These are phyloP conservation scores for Cyamopsis tetragonoloba DNA, from an alignment of 306 rosid genomes.

Conservation along the genomic window DNA sequence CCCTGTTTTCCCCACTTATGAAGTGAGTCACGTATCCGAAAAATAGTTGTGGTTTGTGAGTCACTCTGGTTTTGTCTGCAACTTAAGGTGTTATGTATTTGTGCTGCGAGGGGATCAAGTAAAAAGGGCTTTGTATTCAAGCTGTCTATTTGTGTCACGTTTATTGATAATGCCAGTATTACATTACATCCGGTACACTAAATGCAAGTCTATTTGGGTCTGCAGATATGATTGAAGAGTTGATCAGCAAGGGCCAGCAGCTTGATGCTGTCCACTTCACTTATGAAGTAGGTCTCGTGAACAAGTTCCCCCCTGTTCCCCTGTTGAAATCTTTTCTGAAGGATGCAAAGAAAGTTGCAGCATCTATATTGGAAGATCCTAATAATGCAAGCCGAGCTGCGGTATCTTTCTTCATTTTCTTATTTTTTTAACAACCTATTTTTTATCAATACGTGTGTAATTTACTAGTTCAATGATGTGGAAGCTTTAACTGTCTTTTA, in stretches of 20 bases:
- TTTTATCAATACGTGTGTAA: neutral
- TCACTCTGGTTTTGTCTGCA: neutral
- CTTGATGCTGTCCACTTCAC: constrained; percentile 99
- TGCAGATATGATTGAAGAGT: constrained; percentile 91
- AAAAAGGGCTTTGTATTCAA: too few species aligned
- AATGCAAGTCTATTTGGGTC: too few species aligned
- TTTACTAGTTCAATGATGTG: neutral
- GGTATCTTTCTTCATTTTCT: constrained; percentile 45
- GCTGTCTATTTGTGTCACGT: too few species aligned
- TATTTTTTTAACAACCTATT: neutral
- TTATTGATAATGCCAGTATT: too few species aligned
- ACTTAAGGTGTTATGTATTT: too few species aligned
- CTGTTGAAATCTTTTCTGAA: constrained; percentile 79
- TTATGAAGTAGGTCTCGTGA: constrained; percentile 84
- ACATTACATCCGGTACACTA: too few species aligned
- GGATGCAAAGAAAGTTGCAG: constrained; percentile 96
- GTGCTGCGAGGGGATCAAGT: too few species aligned
- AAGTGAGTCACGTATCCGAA: too few species aligned
- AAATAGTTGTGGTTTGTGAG: too few species aligned
- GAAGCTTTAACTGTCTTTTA: neutral
- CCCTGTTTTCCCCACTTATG: too few species aligned
- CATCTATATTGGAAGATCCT: constrained; percentile 86
- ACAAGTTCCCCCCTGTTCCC: constrained; percentile 85
- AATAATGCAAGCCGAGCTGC: constrained; percentile 82
- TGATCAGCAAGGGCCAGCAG: constrained; percentile 95